Evolutionary conservation across 441 rosid species (phyloP), one percentile per base, ranked within the genome.

Genomic region (Erodium moschatum): DNA sequence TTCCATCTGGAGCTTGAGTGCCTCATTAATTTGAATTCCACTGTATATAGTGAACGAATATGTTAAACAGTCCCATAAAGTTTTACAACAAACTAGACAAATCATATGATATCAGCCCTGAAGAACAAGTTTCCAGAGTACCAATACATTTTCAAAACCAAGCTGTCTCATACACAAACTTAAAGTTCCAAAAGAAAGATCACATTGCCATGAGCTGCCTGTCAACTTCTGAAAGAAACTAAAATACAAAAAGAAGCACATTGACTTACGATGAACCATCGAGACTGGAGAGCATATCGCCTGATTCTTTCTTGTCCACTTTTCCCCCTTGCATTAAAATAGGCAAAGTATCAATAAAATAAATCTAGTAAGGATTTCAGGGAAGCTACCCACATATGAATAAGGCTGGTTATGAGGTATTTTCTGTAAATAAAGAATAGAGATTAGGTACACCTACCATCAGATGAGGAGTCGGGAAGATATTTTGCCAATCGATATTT

Each of bases 401-500:
- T 11, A 50, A 44, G 38, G 44, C n/a, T 16, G n/a, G 42, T 68
- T 21, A 13, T 27, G 54, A 6, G n/a, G n/a, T n/a, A n/a, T n/a
- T n/a, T n/a, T n/a, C n/a, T n/a, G n/a, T n/a, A n/a, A n/a, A n/a
- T n/a, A n/a, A n/a, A n/a, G n/a, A 63, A 52, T 20, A 19, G 42
- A 71, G 61, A 79, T 46, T 18, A 65, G 46, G 70, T 33, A 38
- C 62, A 72, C 83, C 69, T 81, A 91, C 97, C 97, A 78, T 93
- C 98, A 67, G 92, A 84, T 24, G 93, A 85, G 46, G 96, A 91
- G 77, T 94, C 98, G 8, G 98, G 98, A 12, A 94, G 91, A 78
- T 89, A 91, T 76, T 94, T 94, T 19, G 98, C 98, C 72, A 94
- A 96, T 70, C 97, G 91, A 78, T 94, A 94, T 88, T 94, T 94